These are phyloP conservation scores for Fragaria nilgerrensis DNA, from an alignment of 306 rosid genomes.

Conservation along the genomic window DNA sequence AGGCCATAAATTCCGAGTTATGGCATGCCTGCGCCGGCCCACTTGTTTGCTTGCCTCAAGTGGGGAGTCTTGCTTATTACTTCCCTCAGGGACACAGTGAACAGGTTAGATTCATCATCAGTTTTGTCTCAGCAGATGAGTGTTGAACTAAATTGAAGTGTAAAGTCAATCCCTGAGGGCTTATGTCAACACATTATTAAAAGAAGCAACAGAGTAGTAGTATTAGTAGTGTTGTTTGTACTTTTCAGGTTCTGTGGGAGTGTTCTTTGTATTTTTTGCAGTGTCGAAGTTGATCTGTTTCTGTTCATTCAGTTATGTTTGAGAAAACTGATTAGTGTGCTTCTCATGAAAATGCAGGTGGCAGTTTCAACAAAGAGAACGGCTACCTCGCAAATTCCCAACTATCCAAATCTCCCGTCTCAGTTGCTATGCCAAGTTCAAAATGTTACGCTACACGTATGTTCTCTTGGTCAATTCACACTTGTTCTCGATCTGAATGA, in stretches of 20 bases:
- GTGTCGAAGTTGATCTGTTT: slow-evolving; percentile 4
- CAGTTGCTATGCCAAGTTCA: slow-evolving; percentile 91
- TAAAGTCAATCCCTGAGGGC: not conserved
- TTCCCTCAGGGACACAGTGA: slow-evolving; percentile 99
- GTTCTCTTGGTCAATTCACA: slow-evolving; percentile 18
- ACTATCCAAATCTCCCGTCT: slow-evolving; percentile 82
- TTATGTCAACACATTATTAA: not conserved
- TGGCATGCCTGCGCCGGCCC: slow-evolving; percentile 99
- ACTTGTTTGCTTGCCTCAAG: slow-evolving; percentile 80
- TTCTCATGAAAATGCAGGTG: slow-evolving; percentile 48
- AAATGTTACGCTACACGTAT: slow-evolving; percentile 79
- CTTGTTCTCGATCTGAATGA: not conserved
- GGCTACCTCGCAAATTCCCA: slow-evolving; percentile 95
- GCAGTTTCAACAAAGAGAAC: slow-evolving; percentile 88
- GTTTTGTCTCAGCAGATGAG: not conserved
- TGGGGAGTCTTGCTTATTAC: slow-evolving; percentile 82
- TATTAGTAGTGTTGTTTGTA: not conserved
- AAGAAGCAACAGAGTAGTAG: not conserved
- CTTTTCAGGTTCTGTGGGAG: not conserved
- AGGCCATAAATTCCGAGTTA: slow-evolving; percentile 78
- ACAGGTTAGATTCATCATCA: slow-evolving; percentile 48
- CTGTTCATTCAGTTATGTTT: not conserved
- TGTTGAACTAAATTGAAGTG: not conserved
- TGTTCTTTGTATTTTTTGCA: not conserved
- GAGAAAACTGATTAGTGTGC: slow-evolving; percentile 16